phyloP scores from a whole-genome alignment of 208 protist species.

The Balamuthia mandrillaris region DNA sequence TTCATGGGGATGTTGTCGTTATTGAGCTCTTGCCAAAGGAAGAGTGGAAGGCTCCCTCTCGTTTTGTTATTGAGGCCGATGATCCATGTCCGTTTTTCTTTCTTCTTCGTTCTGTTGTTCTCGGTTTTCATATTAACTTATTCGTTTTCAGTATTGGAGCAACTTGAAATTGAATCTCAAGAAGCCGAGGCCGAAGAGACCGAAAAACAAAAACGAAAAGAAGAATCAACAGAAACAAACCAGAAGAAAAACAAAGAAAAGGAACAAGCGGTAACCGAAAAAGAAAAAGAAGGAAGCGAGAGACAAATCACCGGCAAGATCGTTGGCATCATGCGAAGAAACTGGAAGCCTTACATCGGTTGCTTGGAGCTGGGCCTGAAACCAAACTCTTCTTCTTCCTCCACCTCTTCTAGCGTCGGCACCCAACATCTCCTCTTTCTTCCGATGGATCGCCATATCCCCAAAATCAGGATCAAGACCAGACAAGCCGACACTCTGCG shows the following conservation, averaged over 20 bases:
- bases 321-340: conserved; percentile 49
- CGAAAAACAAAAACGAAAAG: too few species aligned
- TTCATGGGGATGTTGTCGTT: conserved; percentile 55
- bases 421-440: conserved; percentile 34
- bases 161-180: background rate
- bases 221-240: background rate
- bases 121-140: background rate
- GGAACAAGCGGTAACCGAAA: background rate
- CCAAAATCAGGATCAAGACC: conserved; percentile 45
- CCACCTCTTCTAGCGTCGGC: background rate
- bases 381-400: background rate
- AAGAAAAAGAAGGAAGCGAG: background rate
- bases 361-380: background rate
- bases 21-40: conserved; percentile 55
- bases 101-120: background rate
- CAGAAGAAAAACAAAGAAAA: background rate
- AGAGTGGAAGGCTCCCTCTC: conserved; percentile 52
- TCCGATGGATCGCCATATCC: conserved; percentile 48
- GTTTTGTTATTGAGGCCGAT: conserved; percentile 11
- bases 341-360: conserved; percentile 47
- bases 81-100: background rate
- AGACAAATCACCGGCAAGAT: conserved; percentile 41
- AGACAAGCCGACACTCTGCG: conserved; percentile 56
- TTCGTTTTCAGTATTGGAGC: background rate
- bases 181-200: background rate